Conservation (phyloP, 495 filamentous ascomycete species). For the Tuber indicum region DNA sequence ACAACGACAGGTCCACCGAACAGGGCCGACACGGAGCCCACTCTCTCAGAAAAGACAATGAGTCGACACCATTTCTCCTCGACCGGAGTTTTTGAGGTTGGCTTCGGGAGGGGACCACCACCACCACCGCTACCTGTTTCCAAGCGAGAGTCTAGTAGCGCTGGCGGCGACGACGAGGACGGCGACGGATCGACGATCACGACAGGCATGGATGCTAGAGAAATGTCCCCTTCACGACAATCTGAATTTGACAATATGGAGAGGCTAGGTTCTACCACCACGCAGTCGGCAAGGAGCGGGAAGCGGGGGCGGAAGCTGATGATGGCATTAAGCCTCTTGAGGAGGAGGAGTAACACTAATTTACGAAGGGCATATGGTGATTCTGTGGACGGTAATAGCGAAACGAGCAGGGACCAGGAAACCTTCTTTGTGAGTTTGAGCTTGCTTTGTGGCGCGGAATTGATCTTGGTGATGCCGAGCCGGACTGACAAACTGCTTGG, state of each 20-base stretch:
- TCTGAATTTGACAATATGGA: constrained; percentile 30
- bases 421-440: constrained; percentile 35
- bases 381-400: constrained; percentile 33
- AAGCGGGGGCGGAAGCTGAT: constrained; percentile 36
- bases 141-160: constrained; percentile 7
- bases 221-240: constrained; percentile 32
- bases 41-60: constrained; percentile 20
- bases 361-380: constrained; percentile 39
- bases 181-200: constrained; percentile 28
- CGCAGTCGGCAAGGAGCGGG: constrained; percentile 30
- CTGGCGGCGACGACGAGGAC: constrained; percentile 25
- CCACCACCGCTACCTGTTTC: background rate
- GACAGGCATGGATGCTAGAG: constrained; percentile 32
- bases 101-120: constrained; percentile 18
- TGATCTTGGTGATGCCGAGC: constrained; percentile 6
- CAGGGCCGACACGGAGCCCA: constrained; percentile 32
- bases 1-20: constrained; percentile 29
- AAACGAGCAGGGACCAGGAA: constrained; percentile 23
- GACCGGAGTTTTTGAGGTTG: constrained; percentile 32
- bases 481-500: constrained; percentile 6
- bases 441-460: constrained; percentile 4
- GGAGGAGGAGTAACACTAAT: constrained; percentile 39
- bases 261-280: constrained; percentile 11
- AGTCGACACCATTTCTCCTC: constrained; percentile 37
- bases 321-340: constrained; percentile 37